Evolutionary conservation across 208 protist genomes (phyloP), one percentile per base, ranked within the genome.

Genomic region (Crithidia expoeki): DNA sequence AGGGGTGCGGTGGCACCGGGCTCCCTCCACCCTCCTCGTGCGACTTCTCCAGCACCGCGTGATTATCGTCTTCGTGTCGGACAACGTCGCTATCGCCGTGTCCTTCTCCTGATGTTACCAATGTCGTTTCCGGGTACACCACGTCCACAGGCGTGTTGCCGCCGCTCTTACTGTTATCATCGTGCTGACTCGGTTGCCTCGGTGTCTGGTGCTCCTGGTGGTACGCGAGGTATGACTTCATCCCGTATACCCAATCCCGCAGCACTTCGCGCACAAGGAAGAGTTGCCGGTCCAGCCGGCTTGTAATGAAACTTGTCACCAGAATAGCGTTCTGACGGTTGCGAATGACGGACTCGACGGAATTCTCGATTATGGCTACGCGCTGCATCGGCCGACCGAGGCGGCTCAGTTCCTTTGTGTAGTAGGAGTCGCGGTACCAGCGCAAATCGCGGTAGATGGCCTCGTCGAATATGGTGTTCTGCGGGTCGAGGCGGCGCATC

Each of bases 361-460:
- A 82, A 77, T 97, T 97, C 68, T 97, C 90, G n/a, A 97, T 80
- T 66, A 97, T 95, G 49, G 92, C 84, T 32, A 84, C 76, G 60
- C 81, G 81, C n/a, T 88, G 72, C 63, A 97, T 76, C 17, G 40
- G 27, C 0, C 93, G 85, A 12, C 93, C 93, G 0, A 97, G 80
- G 12, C 83, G 89, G 30, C 81, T 79, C 57, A 97, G 76, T 44
- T 96, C 89, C 76, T 97, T 97, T 7, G 89, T 94, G 76, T 94
- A 95, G 72, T 84, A 84, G 19, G 72, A 63, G 61, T 93, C 85
- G 34, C 85, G 72, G 75, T 94, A 97, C 91, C 93, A 97, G n/a
- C 89, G 81, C 25, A 81, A 16, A 68, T 96, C 91, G 50, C 91
- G 85, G 71, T 91, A 97, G 66, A 97, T 92, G 53, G 75, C 69